A percentile compares a stretch with the other conserved stretches of the same genome.
These are phyloP conservation scores for Prunus salicina DNA, from an alignment of 306 rosid genomes.

Conservation along the genomic window DNA sequence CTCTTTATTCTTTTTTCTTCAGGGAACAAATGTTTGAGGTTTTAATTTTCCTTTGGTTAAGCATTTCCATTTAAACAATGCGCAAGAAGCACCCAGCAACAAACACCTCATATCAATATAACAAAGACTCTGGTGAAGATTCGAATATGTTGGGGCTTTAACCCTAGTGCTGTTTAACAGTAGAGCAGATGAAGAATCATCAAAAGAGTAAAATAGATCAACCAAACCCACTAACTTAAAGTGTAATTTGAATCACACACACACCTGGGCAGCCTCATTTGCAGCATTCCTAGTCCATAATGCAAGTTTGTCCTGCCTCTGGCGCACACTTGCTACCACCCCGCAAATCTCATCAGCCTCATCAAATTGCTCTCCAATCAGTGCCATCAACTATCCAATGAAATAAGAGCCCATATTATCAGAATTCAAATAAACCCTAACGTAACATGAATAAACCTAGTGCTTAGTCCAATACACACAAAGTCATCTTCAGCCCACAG, in stretches of 20 bases:
- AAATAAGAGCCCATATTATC: conserved; percentile 5
- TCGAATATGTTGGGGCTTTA: not conserved
- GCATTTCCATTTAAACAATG: not conserved
- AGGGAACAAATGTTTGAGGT: not conserved
- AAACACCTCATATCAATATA: not conserved
- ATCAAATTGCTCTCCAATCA: conserved; percentile 93
- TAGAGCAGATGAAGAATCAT: not conserved
- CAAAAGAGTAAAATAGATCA: not conserved
- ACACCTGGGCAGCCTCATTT: conserved; percentile 93
- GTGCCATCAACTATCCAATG: conserved; percentile 75
- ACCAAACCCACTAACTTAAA: not conserved
- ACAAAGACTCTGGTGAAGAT: not conserved
- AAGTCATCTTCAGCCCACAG: not conserved
- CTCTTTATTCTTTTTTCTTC: not conserved
- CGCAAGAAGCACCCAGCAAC: not conserved
- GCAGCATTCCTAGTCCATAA: conserved; percentile 94
- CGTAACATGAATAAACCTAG: not conserved
- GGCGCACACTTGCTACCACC: conserved; percentile 92
- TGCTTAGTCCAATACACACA: not conserved
- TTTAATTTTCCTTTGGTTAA: not conserved
- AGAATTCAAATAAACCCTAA: not conserved
- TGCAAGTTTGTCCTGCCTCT: conserved; percentile 85
- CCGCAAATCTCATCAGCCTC: conserved; percentile 92
- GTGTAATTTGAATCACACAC: conserved; percentile 24
- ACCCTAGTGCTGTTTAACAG: not conserved